Conservation (phyloP, 768 basidiomycete genomes). For the Phaffia australis region DNA sequence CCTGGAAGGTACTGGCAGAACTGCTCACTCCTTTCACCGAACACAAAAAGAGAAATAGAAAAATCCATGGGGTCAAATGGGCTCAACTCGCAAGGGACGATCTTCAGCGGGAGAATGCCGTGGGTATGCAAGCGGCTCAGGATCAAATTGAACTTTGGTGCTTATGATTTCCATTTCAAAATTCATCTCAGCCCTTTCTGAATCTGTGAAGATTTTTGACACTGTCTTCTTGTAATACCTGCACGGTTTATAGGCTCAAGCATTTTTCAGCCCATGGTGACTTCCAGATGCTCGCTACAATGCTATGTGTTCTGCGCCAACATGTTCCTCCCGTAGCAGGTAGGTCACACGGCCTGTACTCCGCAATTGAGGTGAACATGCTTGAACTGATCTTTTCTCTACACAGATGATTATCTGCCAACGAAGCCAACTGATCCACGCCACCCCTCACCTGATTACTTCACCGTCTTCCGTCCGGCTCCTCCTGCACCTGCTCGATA, state of each 20-base stretch:
- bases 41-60: not conserved
- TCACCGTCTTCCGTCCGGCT: not conserved
- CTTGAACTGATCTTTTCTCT: not conserved
- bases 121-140: slow-evolving; percentile 23
- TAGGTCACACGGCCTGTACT: not conserved
- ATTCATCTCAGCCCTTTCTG: not conserved
- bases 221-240: slow-evolving; percentile 3
- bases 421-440: not conserved
- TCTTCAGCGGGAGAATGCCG: slow-evolving; percentile 21
- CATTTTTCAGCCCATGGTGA: slow-evolving; percentile 49
- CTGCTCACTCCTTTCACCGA: slow-evolving; percentile 41
- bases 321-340: slow-evolving; percentile 3
- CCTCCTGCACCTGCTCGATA: too few relatives aligned
- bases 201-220: not conserved
- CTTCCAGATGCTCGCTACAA: slow-evolving; percentile 70
- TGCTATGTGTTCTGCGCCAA: slow-evolving; percentile 58
- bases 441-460: slow-evolving; percentile 8
- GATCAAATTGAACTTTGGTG: slow-evolving; percentile 29
- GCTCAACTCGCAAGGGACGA: not conserved
- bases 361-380: not conserved
- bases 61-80: slow-evolving; percentile 4
- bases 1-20: slow-evolving; percentile 50
- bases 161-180: slow-evolving; percentile 1
- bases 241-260: slow-evolving; percentile 38
- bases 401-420: not conserved